phyloP scores from a whole-genome alignment of 176 grass and related monocot species.

The Carex scoparia region DNA sequence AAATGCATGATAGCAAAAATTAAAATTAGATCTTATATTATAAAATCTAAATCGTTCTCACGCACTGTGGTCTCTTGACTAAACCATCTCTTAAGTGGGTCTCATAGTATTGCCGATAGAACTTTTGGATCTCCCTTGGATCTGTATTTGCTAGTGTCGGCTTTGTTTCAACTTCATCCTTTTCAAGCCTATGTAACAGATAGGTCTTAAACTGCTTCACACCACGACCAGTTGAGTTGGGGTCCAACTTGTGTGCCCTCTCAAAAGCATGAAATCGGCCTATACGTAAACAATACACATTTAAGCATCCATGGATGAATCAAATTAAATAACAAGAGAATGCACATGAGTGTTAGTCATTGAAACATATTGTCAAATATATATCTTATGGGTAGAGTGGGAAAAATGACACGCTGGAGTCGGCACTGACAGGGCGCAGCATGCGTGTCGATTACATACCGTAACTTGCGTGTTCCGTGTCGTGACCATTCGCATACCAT shows the following conservation, averaged over 20 bases:
- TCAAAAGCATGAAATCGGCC: constrained; percentile 90
- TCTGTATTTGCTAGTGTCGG: constrained; percentile 33
- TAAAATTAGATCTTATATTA: neutral
- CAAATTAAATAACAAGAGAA: too few species aligned
- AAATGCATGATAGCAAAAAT: neutral
- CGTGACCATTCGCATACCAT: too few species aligned
- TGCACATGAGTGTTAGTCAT: neutral
- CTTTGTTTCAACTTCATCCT: constrained; percentile 57
- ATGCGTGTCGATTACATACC: too few species aligned
- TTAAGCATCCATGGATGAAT: neutral
- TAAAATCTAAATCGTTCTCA: constrained; percentile 6
- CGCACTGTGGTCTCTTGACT: constrained; percentile 44
- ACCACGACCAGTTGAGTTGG: constrained; percentile 22
- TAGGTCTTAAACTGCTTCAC: constrained; percentile 95
- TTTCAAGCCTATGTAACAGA: constrained; percentile 75
- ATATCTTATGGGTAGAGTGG: too few species aligned
- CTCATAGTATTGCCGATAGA: constrained; percentile 52
- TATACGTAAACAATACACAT: constrained; percentile 1
- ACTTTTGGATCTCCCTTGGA: constrained; percentile 62
- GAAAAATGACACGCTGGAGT: too few species aligned
- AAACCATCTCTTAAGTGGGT: constrained; percentile 40
- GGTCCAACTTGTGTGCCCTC: constrained; percentile 41
- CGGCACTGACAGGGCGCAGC: too few species aligned
- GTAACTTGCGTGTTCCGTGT: too few species aligned
- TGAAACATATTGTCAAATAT: too few species aligned